Percentiles rank a stretch among this genome's conserved stretches.
Evolutionary conservation across 768 basidiomycete genomes (phyloP).

Genomic region (Rubroboletus pulcherrimus): DNA sequence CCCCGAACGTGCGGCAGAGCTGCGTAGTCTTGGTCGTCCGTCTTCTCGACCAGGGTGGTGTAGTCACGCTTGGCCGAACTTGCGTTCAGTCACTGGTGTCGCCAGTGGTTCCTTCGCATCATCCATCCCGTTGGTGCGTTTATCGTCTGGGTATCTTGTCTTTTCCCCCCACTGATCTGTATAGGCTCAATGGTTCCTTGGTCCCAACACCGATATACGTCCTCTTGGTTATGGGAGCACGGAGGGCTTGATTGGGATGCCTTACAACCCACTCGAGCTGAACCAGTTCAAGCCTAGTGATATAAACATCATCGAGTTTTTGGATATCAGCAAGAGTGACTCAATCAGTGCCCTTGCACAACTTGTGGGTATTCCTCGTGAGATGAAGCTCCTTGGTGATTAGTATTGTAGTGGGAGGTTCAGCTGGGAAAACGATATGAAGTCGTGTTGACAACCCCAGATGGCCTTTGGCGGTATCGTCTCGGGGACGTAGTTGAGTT

Average conservation of each 20-base stretch:
- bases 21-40: conserved; percentile 13
- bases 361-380: neutral
- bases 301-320: conserved; percentile 9
- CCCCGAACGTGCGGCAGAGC: conserved; percentile 4
- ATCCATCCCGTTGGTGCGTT: conserved; percentile 8
- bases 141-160: neutral
- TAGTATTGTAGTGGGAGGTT: conserved; percentile 14
- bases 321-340: conserved; percentile 7
- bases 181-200: conserved; percentile 16
- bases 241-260: conserved; percentile 6
- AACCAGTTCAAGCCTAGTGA: conserved; percentile 4
- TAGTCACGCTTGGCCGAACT: conserved; percentile 7
- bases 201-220: neutral
- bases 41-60: conserved; percentile 15
- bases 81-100: conserved; percentile 4
- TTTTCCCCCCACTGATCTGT: neutral
- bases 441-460: conserved; percentile 13
- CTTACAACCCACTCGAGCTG: conserved; percentile 4
- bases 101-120: conserved; percentile 15
- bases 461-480: conserved; percentile 23
- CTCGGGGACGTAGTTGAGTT: conserved; percentile 22
- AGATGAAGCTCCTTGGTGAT: neutral
- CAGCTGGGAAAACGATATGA: conserved; percentile 16
- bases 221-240: neutral
- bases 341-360: neutral